Percentiles rank a stretch among this genome's conserved stretches.
These are phyloP conservation scores for Groenewaldozyma salmanticensis DNA, from an alignment of 805 yeast species.

Conservation along the genomic window DNA sequence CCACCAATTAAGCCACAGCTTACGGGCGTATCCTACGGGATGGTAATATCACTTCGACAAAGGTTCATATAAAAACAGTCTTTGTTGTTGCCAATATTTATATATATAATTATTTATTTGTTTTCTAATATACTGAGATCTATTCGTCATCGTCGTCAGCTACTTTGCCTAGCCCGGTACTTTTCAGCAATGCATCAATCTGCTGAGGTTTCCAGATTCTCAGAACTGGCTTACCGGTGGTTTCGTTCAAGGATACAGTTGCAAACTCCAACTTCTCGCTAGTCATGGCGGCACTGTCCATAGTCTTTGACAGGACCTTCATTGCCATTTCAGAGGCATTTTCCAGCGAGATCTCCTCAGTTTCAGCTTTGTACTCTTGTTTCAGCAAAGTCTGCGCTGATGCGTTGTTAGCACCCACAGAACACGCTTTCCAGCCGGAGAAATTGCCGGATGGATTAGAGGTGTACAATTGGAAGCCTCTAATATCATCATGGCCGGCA, in stretches of 20 bases:
- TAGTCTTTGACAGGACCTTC: constrained; percentile 86
- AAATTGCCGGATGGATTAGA: constrained; percentile 97
- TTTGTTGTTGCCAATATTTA: too few relatives aligned
- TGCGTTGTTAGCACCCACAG: constrained; percentile 92
- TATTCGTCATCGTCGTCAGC: constrained; percentile 37
- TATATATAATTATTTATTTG: not conserved
- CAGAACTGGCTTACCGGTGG: constrained; percentile 46
- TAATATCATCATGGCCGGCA: constrained; percentile 89
- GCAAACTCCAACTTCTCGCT: constrained; percentile 90
- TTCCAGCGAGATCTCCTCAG: constrained; percentile 26
- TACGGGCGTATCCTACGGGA: constrained; percentile 13
- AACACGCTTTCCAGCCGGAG: constrained; percentile 97
- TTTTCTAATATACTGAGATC: not conserved
- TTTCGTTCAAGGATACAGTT: constrained; percentile 45
- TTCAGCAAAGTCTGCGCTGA: constrained; percentile 93
- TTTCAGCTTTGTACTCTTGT: constrained; percentile 82
- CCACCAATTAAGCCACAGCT: constrained; percentile 8
- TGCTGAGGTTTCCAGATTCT: constrained; percentile 75
- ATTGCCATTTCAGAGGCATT: constrained; percentile 84
- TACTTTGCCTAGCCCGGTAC: constrained; percentile 56
- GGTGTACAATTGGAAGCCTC: constrained; percentile 85
- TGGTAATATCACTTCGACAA: constrained; percentile 14
- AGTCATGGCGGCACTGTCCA: constrained; percentile 77
- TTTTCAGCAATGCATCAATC: constrained; percentile 62
- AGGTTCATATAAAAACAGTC: constrained; percentile 6